Conservation (phyloP, 1,284 basidiomycete genomes). For the Tilletia setariae region DNA sequence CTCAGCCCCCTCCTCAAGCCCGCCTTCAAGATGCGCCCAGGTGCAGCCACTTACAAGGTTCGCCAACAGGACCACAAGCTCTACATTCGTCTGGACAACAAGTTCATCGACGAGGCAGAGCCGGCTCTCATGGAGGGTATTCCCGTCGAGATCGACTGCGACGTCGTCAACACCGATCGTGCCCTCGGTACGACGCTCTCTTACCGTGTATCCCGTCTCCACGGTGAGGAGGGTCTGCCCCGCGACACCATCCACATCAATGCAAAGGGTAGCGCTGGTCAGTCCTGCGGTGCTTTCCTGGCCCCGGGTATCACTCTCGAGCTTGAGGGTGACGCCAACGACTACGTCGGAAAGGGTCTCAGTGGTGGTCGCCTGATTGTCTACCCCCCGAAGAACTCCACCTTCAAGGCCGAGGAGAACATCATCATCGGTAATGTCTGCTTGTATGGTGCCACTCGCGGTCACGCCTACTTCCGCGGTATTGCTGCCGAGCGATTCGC, state of each 20-base stretch:
- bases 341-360: conserved; percentile 46
- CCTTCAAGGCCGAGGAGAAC: conserved; percentile 52
- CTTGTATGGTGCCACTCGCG: conserved; percentile 39
- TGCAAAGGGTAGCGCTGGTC: conserved; percentile 48
- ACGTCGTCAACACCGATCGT: conserved; percentile 52
- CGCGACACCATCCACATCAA: conserved; percentile 52
- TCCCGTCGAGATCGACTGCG: conserved; percentile 50
- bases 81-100: conserved; percentile 51
- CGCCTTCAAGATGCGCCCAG: conserved; percentile 49
- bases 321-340: conserved; percentile 48
- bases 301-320: conserved; percentile 50
- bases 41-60: conserved; percentile 51
- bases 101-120: conserved; percentile 51
- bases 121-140: conserved; percentile 44
- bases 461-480: conserved; percentile 48
- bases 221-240: conserved; percentile 47
- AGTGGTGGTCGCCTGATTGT: conserved; percentile 46
- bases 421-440: conserved; percentile 46
- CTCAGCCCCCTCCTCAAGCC: conserved; percentile 46
- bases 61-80: conserved; percentile 51
- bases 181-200: conserved; percentile 51
- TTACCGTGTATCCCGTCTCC: conserved; percentile 49
- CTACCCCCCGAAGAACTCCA: conserved; percentile 47
- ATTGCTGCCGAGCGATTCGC: conserved; percentile 50
- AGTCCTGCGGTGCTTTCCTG: conserved; percentile 49